Percentiles rank a stretch among this genome's conserved stretches.
Conservation (phyloP, 768 basidiomycete species). For the Russula griseocarnosa region DNA sequence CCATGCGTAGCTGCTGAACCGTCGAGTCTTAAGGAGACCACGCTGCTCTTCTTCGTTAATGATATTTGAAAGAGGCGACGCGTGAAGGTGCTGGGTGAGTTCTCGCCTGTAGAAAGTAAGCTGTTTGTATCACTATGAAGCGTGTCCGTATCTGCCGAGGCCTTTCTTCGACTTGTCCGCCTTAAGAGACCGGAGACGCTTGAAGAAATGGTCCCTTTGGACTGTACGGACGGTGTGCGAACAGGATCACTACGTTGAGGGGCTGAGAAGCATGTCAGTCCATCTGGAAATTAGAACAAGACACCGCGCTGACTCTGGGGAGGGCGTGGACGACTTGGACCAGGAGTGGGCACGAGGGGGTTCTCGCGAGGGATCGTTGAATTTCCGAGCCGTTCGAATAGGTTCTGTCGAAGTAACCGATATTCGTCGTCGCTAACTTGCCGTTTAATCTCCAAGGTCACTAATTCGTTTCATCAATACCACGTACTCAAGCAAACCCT, state of each 20-base stretch:
- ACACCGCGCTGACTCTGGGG: conserved; percentile 8
- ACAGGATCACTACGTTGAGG: conserved; percentile 27
- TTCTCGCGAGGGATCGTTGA: conserved; percentile 56
- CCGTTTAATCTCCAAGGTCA: conserved; percentile 4
- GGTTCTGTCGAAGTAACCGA: conserved; percentile 73
- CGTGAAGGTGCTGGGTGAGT: conserved; percentile 28
- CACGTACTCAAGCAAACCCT: conserved; percentile 71
- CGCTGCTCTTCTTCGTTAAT: conserved; percentile 49
- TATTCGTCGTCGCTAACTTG: conserved; percentile 75
- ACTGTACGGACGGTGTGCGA: conserved; percentile 35
- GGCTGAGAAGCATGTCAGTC: conserved; percentile 27
- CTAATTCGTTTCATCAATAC: conserved; percentile 4
- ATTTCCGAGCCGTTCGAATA: conserved; percentile 74
- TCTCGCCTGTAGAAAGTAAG: conserved; percentile 32
- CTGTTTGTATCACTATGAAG: conserved; percentile 32
- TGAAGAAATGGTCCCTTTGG: conserved; percentile 36
- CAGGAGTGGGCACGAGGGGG: conserved; percentile 56
- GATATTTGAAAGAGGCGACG: conserved; percentile 34
- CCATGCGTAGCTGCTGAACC: conserved; percentile 43
- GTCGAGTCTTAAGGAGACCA: conserved; percentile 46
- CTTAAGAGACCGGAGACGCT: conserved; percentile 38
- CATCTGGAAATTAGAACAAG: not conserved
- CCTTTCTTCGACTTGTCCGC: conserved; percentile 33
- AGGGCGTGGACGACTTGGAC: conserved; percentile 16
- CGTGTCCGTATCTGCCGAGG: conserved; percentile 28